Base-by-base conservation (phyloP, 139 green algal genomes). In the Pleodorina starrii region DNA sequence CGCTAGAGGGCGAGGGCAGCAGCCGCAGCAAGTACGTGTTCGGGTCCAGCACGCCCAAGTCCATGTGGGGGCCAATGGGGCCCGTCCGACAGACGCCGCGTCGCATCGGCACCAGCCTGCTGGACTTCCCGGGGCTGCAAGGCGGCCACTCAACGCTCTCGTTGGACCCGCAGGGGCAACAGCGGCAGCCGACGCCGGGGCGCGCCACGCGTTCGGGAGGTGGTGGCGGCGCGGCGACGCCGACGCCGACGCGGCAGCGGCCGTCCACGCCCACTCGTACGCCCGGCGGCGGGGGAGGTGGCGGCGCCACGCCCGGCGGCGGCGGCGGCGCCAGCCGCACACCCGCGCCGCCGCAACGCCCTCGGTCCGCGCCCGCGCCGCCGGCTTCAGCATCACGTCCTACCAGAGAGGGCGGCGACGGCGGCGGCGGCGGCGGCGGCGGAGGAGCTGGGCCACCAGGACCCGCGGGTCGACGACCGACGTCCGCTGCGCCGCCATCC, bases 11-110 rank as follows among this genome's bases (percentile, higher is more conserved):
- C 21, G 74, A 82, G 44, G 51, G 6, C 11, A 54, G 81, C 60
- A 54, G 66, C 81, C 66, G 60, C 38, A 44, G 81, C 16, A 87
- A 77, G 60, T 87, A 87, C 57, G 81, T 87, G 29, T 87, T 87
- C 29, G 81, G 81, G 17, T 57, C 36, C 25, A 87, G 81, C 63
- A 77, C 60, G 1, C 60, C 81, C 42, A 87, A 87, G 81, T 87
- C 81, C 57, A 87, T 87, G 60, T 87, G 81, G 81, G 81, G 63
- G 0, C 81, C 81, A 5, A 25, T 87, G 60, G 60, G 42, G 14
- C 32, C 59, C 2, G 76, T 68, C 1, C 81, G 60, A 35, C 40
- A 27, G 81, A 35, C n/a, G 7, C 38, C 42, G 9, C 57, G 25
- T 17, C 4, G 5, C 23, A 46, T 21, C 21, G 66, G 63, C 63